Base-by-base conservation (phyloP, 345 rosid genomes). In the Melaleuca quinquenervia region DNA sequence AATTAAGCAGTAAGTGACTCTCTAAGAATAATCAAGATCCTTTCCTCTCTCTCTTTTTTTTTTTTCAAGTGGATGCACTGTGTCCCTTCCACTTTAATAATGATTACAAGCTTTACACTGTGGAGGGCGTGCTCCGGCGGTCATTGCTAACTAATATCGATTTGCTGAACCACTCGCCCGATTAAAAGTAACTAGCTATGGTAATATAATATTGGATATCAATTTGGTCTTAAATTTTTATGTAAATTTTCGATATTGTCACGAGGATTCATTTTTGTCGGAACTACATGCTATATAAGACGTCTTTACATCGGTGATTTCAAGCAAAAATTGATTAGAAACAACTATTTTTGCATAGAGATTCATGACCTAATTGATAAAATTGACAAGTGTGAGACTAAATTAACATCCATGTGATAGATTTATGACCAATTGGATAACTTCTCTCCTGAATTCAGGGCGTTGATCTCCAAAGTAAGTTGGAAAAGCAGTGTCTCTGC, bases 241-340 rank as follows among this genome's bases (percentile, higher is more conserved):
- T 5, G 45, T 0, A 3, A 32, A 8, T 32, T 32, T 64, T 5
- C 1, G 7, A 32, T 16, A 1, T 32, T 29, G 6, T 29, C 1
- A 2, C 15, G 2, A 0, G 2, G 0, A 8, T 2, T 20, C 4
- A 32, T 64, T 1, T 32, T 64, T 1, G 3, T 0, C 0, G 0
- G 5, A 18, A 32, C 4, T 14, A 8, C 3, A 2, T 56, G 70
- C 16, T 58, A 58, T 6, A 32, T n/a, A n/a, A n/a, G 18, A 24
- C 4, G 11, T 14, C 2, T 1, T 24, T 24, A n/a, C 13, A 10
- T 56, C 14, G 24, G 1, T 3, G 3, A 58, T 26, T n/a, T 58
- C 16, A 1, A 2, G 0, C 5, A 1, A 60, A n/a, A 5, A 60
- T 60, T 6, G 6, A 62, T 13, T 1, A 9, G 0, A 16, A 62